Conservation (phyloP, 805 yeast genomes). For the Kuraishia floccosa region DNA sequence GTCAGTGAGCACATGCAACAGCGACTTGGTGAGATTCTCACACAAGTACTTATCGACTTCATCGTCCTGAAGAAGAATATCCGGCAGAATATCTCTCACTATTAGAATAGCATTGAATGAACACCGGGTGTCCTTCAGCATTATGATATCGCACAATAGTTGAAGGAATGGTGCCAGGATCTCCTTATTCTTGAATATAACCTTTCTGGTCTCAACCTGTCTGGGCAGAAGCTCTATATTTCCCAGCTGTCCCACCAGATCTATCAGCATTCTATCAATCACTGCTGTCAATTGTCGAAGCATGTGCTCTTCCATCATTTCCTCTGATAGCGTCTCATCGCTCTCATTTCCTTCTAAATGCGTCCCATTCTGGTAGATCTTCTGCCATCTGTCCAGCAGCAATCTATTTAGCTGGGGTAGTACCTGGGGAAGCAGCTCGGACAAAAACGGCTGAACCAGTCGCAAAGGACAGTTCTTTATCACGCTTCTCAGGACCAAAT, state of each 20-base stretch:
- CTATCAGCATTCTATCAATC: slow-evolving; percentile 77
- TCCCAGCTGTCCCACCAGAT: slow-evolving; percentile 73
- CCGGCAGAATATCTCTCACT: slow-evolving; percentile 61
- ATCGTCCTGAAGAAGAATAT: slow-evolving; percentile 55
- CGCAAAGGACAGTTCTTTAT: slow-evolving; percentile 80
- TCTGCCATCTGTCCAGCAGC: slow-evolving; percentile 69
- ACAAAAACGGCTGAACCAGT: slow-evolving; percentile 57
- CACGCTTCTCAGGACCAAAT: slow-evolving; percentile 76
- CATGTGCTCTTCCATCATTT: slow-evolving; percentile 96
- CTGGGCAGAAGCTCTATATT: slow-evolving; percentile 34
- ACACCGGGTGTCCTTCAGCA: slow-evolving; percentile 84
- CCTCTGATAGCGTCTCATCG: slow-evolving; percentile 78
- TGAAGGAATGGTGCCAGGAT: slow-evolving; percentile 72
- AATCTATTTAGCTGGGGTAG: slow-evolving; percentile 63
- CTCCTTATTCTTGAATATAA: slow-evolving; percentile 52
- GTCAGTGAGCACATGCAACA: slow-evolving; percentile 57
- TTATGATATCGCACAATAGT: slow-evolving; percentile 63
- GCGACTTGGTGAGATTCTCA: slow-evolving; percentile 56
- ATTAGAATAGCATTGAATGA: slow-evolving; percentile 83
- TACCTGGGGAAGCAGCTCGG: slow-evolving; percentile 67
- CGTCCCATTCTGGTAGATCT: slow-evolving; percentile 45
- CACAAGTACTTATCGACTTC: slow-evolving; percentile 65
- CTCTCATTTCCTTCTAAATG: slow-evolving; percentile 36
- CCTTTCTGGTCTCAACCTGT: slow-evolving; percentile 52
- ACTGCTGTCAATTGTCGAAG: slow-evolving; percentile 89